Evolutionary conservation across 768 basidiomycete species (phyloP), one percentile per base, ranked within the genome.

Genomic region (Leucosporidium yakuticum): DNA sequence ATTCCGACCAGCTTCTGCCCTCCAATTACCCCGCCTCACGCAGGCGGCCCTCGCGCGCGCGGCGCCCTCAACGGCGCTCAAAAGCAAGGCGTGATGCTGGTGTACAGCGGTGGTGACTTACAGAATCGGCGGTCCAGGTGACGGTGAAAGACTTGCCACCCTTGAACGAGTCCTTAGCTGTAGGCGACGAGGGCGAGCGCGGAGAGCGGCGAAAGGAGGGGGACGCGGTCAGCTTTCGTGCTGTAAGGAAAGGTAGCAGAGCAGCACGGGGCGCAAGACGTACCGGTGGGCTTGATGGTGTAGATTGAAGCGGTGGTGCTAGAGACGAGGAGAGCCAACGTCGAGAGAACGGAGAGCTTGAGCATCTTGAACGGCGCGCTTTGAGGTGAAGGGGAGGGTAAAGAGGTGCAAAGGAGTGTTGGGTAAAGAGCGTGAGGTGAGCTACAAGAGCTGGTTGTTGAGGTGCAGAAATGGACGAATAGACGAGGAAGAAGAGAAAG

Each of bases 41-140:
- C 5, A 19, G n/a, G 49, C 14, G 50, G 21, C 50, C 50, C 25
- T 27, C 17, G 50, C 25, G 21, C 50, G 50, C 23, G 50, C 14
- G 21, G 11, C 47, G 12, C 11, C 14, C 47, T 12, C 47, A 48
- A 11, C 14, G 51, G 9, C n/a, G 15, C 15, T 25, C n/a, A 12
- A 55, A 4, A 4, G 29, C 8, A 9, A 20, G n/a, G 54, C 4
- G 19, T 20, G 54, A 25, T 27, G 54, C 6, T 44, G 39, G 8
- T 15, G 39, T 44, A 29, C 7, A 55, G 27, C 31, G 4, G 34
- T 9, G 2, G 4, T 17, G 25, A 63, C 62, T 55, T 21, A 56
- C 62, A 14, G 50, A 51, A 32, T 56, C 55, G 27, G 56, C 63
- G 12, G 58, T 21, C 63, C 63, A 64, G 5, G 63, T 58, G 56